Evolutionary conservation across 1,284 basidiomycete species (phyloP), one percentile per base, ranked within the genome.

Genomic region (Cryptococcus neoformans): DNA sequence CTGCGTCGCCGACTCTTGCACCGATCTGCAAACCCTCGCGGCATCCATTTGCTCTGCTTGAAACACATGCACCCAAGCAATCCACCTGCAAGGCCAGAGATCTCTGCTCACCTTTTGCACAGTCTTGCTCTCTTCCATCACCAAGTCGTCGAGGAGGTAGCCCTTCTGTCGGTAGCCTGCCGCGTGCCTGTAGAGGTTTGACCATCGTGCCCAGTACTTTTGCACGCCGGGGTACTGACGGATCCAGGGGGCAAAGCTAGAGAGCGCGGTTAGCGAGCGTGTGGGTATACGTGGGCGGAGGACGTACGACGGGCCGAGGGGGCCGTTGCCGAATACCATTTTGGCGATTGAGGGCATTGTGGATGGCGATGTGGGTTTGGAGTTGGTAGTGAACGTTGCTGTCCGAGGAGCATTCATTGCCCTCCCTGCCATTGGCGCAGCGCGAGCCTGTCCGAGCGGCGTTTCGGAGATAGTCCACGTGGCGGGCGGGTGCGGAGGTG

Each of bases 101-200:
- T 12, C 34, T 7, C 14, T 28, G 67, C 77, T 49, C 71, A 92
- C 94, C 83, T 89, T 86, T 79, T 96, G 88, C 39, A 96, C 90
- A 63, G 87, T 84, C 17, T 81, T 80, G 59, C 86, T 84, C 80
- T 98, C 95, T 80, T 97, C 93, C 58, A 89, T 81, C 63, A 98
- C 80, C 69, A 99, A 84, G 83, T 99, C 95, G 76, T 99, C 95
- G 79, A 96, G 96, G 74, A 85, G 87, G 78, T 97, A 85, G 67
- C 95, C 95, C 76, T 91, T 83, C 77, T 88, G 83, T 68, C 94
- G 85, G 83, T 95, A 91, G 46, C 94, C 93, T 45, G 88, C 80
- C 54, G 87, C 79, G 73, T 88, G 78, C 66, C 87, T 88, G 77
- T 96, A 98, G 82, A 88, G 89, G 70, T 84, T 83, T 11, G 93